These are phyloP conservation scores for Triangularia verruculosa DNA, from an alignment of 2,329 filamentous ascomycete species.

Conservation along the genomic window DNA sequence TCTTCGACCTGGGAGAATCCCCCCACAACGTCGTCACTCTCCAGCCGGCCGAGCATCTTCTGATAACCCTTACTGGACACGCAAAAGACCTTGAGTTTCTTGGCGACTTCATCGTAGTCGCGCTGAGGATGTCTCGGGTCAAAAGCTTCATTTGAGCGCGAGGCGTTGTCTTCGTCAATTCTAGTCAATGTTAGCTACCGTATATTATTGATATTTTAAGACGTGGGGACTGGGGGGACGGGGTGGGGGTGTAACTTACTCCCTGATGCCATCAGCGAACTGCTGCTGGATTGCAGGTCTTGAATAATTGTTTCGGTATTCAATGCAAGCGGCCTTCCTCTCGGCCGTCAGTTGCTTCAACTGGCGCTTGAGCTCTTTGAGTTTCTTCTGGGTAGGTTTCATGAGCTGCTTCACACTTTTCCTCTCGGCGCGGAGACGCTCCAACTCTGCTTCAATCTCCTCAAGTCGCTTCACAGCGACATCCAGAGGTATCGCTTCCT, in stretches of 20 bases:
- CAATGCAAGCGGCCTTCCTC: slow-evolving; percentile 43
- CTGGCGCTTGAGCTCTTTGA: slow-evolving; percentile 37
- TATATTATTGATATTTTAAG: too few relatives aligned
- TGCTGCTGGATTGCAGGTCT: slow-evolving; percentile 53
- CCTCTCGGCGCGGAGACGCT: slow-evolving; percentile 30
- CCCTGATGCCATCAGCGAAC: slow-evolving; percentile 57
- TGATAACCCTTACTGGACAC: slow-evolving; percentile 61
- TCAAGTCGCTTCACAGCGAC: not conserved
- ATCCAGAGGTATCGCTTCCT: not conserved
- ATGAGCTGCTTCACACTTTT: slow-evolving; percentile 37
- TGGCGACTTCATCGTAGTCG: slow-evolving; percentile 56
- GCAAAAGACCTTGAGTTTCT: slow-evolving; percentile 59
- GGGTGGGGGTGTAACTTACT: too few relatives aligned
- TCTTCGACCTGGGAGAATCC: slow-evolving; percentile 49
- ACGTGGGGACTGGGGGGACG: too few relatives aligned
- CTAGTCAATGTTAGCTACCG: slow-evolving; percentile 22
- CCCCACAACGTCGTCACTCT: slow-evolving; percentile 46
- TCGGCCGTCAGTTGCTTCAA: slow-evolving; percentile 32
- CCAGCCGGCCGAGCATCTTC: slow-evolving; percentile 51
- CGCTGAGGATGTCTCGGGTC: slow-evolving; percentile 49
- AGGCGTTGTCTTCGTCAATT: slow-evolving; percentile 50
- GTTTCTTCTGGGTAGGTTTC: slow-evolving; percentile 32
- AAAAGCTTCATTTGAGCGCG: slow-evolving; percentile 51
- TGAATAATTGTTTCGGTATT: slow-evolving; percentile 54
- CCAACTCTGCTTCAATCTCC: not conserved